Base-by-base conservation (phyloP, 2,329 filamentous ascomycete species). In the Phoma herbarum region DNA sequence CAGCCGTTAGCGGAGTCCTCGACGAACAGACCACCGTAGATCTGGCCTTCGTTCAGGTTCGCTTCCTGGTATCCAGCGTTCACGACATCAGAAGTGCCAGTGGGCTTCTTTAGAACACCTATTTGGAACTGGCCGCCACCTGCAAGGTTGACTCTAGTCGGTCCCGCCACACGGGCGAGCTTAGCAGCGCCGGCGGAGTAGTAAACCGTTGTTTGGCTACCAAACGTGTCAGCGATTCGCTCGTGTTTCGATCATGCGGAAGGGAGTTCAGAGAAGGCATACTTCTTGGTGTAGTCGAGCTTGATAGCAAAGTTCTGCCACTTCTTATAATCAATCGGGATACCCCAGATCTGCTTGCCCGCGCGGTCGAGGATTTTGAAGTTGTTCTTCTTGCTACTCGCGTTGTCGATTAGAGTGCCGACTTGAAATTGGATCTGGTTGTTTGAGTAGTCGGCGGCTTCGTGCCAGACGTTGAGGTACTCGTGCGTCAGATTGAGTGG, bases 271-370 rank as follows among this genome's bases (percentile, higher is more conserved):
- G 29, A 35, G 51, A 1, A 6, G 39, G 25, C 82, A 45, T 74
- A 86, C 84, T 85, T 83, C 53, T 81, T 77, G 48, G 77, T 76
- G 71, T 86, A 89, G 72, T 89, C 82, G 14, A 87, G 76, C 22
- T 80, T 83, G 29, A 88, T 53, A 9, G 81, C 86, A 78, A 88
- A 88, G 77, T 89, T 89, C 71, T 88, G 84, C 80, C 86, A 87
- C 20, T 80, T 76, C 14, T 72, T 79, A 31, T 75, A 69, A n/a
- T 80, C 77, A 52, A 87, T 87, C 2, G 80, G 78, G 0, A 81
- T 80, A 25, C 77, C 79, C 71, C 83, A 88, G 6, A 88, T 74
- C 39, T 62, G 62, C 59, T 70, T 69, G 52, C 69, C 69, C 18
- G 68, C 73, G 6, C 75, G 69, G 46, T 77, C 73, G 9, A 78